phyloP scores from a whole-genome alignment of 768 basidiomycete species.

The Agrocybe pediades region DNA sequence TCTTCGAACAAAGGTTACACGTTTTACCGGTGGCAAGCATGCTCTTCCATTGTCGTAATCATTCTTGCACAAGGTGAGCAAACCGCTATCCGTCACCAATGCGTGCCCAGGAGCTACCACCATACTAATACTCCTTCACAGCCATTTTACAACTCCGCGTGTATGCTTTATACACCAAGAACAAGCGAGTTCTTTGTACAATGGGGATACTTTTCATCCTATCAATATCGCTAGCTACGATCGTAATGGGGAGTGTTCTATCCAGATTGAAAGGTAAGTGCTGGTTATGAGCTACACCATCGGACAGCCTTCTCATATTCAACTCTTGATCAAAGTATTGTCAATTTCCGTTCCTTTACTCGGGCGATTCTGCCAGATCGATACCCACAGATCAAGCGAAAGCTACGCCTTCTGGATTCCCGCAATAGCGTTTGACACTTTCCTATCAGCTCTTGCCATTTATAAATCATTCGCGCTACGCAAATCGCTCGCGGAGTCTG shows the following conservation, averaged over 20 bases:
- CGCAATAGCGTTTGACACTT: neutral
- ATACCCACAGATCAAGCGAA: neutral
- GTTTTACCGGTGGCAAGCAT: neutral
- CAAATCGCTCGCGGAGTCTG: neutral
- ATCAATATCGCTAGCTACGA: neutral
- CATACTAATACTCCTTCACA: too few relatives aligned
- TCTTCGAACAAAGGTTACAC: neutral
- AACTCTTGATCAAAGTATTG: neutral
- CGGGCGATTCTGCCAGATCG: neutral
- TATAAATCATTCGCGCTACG: neutral
- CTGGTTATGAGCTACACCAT: neutral
- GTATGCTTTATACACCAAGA: neutral
- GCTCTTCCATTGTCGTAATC: neutral
- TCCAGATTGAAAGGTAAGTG: neutral
- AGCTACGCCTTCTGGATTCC: neutral
- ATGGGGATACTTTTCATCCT: neutral
- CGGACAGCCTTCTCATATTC: neutral
- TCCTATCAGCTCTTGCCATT: neutral
- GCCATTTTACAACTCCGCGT: neutral
- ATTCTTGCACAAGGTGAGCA: neutral
- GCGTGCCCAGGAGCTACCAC: too few relatives aligned
- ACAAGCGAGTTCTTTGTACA: neutral
- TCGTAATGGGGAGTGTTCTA: neutral
- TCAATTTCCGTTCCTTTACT: too few relatives aligned
- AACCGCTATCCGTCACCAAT: too few relatives aligned